Evolutionary conservation across 2,329 filamentous ascomycete species (phyloP).

Genomic region (Emergomyces orientalis): DNA sequence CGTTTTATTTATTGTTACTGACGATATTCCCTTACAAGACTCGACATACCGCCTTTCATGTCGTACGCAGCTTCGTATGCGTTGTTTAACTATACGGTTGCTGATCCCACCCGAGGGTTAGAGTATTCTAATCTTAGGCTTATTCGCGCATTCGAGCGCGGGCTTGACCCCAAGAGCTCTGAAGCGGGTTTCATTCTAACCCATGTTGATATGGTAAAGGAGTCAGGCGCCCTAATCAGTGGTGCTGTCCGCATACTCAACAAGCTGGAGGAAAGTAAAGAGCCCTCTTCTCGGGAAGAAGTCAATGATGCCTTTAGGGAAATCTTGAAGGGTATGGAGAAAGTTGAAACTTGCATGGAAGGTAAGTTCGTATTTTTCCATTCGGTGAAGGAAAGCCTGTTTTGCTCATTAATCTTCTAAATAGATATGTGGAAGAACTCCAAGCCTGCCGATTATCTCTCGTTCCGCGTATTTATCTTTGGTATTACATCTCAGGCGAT

Average conservation of each 20-base stretch:
- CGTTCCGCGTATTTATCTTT: constrained; percentile 94
- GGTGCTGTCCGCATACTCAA: constrained; percentile 62
- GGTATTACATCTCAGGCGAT: constrained; percentile 88
- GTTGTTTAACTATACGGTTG: constrained; percentile 55
- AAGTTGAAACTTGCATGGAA: constrained; percentile 74
- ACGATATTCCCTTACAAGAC: constrained; percentile 28
- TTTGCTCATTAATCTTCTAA: constrained; percentile 3
- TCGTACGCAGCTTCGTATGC: constrained; percentile 62
- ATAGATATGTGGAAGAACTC: constrained; percentile 81
- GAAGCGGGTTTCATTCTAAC: constrained; percentile 95
- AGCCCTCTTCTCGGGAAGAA: constrained; percentile 36
- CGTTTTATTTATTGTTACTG: constrained; percentile 17
- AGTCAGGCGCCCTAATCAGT: constrained; percentile 67
- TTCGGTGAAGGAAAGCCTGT: neutral
- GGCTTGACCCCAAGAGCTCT: constrained; percentile 74
- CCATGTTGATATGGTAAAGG: constrained; percentile 88
- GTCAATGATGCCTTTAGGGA: constrained; percentile 57
- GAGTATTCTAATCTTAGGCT: constrained; percentile 61
- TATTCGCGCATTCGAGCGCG: constrained; percentile 83
- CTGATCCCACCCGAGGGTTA: constrained; percentile 45
- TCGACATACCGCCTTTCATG: constrained; percentile 85
- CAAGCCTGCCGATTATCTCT: constrained; percentile 72
- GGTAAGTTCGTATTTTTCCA: constrained; percentile 33
- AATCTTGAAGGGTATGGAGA: constrained; percentile 55
- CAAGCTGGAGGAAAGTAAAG: constrained; percentile 38